Percentiles rank a stretch among this genome's conserved stretches.
Evolutionary conservation across 257 asterid species (phyloP).

Genomic region (Solanum virginianum): DNA sequence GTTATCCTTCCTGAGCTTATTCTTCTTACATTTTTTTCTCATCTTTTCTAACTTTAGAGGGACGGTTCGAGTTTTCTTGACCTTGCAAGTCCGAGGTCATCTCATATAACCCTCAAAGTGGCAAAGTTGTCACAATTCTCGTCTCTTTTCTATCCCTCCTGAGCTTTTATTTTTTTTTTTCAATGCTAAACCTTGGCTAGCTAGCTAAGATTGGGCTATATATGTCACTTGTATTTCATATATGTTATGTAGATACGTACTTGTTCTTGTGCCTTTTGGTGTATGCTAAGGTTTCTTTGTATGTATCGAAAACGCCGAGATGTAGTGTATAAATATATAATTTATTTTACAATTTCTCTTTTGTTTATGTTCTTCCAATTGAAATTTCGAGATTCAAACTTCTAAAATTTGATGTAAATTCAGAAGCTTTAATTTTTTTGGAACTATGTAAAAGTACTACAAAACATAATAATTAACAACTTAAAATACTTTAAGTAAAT

Average conservation of each 20-base stretch:
- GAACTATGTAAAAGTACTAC: background rate
- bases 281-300: background rate
- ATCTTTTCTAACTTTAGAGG: background rate
- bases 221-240: background rate
- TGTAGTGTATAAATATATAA: background rate
- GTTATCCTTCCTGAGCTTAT: background rate
- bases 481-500: background rate
- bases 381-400: background rate
- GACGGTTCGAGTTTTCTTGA: background rate
- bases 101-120: background rate
- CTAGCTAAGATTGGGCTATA: background rate
- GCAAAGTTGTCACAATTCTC: background rate
- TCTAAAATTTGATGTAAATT: background rate
- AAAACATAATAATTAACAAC: background rate
- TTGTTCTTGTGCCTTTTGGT: background rate
- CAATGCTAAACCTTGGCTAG: background rate
- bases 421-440: background rate
- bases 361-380: background rate
- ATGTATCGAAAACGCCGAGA: background rate
- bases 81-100: background rate
- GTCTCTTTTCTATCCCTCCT: background rate
- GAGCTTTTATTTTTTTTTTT: background rate
- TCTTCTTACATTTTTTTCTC: background rate
- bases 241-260: background rate
- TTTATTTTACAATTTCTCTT: background rate